These are phyloP conservation scores for Pseudogymnoascus verrucosus DNA, from an alignment of 2,329 filamentous ascomycete species.

Conservation along the genomic window DNA sequence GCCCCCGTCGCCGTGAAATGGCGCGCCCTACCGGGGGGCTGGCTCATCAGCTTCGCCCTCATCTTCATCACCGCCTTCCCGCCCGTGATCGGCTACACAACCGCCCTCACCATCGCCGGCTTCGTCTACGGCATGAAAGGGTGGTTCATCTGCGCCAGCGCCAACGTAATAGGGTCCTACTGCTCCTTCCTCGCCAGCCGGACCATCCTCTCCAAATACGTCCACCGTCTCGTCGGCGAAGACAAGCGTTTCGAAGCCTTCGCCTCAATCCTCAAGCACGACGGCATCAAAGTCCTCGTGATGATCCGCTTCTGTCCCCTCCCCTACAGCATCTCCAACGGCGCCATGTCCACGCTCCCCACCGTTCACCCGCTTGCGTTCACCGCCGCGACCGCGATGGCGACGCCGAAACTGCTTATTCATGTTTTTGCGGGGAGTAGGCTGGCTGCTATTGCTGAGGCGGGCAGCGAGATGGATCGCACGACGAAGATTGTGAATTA, in stretches of 20 bases:
- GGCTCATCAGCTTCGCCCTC: slow-evolving; percentile 57
- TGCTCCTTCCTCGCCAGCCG: slow-evolving; percentile 74
- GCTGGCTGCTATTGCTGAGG: slow-evolving; percentile 74
- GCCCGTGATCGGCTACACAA: slow-evolving; percentile 63
- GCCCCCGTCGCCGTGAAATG: slow-evolving; percentile 67
- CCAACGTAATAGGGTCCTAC: slow-evolving; percentile 70
- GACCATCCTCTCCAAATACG: slow-evolving; percentile 69
- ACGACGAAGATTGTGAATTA: slow-evolving; percentile 78
- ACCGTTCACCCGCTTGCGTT: slow-evolving; percentile 72
- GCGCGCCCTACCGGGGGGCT: slow-evolving; percentile 65
- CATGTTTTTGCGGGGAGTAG: slow-evolving; percentile 87
- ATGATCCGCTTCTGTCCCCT: slow-evolving; percentile 90
- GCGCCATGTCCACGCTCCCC: slow-evolving; percentile 87
- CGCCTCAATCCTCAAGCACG: slow-evolving; percentile 77
- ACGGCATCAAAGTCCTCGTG: slow-evolving; percentile 79
- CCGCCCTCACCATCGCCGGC: slow-evolving; percentile 57
- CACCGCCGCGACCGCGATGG: slow-evolving; percentile 71
- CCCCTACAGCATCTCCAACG: slow-evolving; percentile 89
- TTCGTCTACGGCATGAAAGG: slow-evolving; percentile 66
- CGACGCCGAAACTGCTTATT: slow-evolving; percentile 79
- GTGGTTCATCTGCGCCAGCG: slow-evolving; percentile 65
- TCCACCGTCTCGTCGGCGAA: slow-evolving; percentile 68
- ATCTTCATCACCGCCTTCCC: slow-evolving; percentile 63
- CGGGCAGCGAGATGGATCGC: slow-evolving; percentile 72
- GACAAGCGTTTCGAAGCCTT: slow-evolving; percentile 87